Evolutionary conservation across 1,284 basidiomycete genomes (phyloP).

Genomic region (Sanghuangporus baumii): DNA sequence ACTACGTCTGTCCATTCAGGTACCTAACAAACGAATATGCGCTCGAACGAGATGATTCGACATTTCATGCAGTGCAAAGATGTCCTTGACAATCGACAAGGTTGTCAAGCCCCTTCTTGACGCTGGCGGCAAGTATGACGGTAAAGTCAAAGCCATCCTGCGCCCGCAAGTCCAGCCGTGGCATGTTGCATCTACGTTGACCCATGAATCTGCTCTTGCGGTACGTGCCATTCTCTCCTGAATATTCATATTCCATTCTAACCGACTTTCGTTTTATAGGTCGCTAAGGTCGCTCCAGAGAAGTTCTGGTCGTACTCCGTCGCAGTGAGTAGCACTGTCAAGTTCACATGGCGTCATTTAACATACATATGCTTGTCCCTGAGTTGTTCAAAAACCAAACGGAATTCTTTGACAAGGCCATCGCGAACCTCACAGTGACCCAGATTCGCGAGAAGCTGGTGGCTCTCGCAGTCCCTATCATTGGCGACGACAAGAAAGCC

Average conservation of each 20-base stretch:
- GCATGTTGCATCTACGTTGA: constrained; percentile 71
- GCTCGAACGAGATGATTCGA: constrained; percentile 19
- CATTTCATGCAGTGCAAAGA: constrained; percentile 45
- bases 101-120: constrained; percentile 56
- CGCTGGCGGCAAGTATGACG: constrained; percentile 63
- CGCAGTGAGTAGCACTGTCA: constrained; percentile 38
- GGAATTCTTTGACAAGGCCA: constrained; percentile 75
- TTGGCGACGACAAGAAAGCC: constrained; percentile 41
- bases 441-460: constrained; percentile 77
- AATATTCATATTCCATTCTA: background rate
- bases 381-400: constrained; percentile 75
- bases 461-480: constrained; percentile 45
- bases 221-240: constrained; percentile 36
- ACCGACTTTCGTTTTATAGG: constrained; percentile 32
- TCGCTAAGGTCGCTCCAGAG: constrained; percentile 61
- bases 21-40: constrained; percentile 22
- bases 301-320: constrained; percentile 75
- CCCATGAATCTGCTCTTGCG: constrained; percentile 79
- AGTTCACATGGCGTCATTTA: background rate
- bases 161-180: constrained; percentile 82
- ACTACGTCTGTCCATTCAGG: constrained; percentile 88
- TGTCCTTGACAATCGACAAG: constrained; percentile 52
- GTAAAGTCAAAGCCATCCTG: constrained; percentile 76
- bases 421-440: constrained; percentile 62
- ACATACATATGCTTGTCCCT: no score